A percentile compares a stretch with the other conserved stretches of the same genome.
Conservation (phyloP, 2,329 filamentous ascomycete species). For the Fusarium chaquense region DNA sequence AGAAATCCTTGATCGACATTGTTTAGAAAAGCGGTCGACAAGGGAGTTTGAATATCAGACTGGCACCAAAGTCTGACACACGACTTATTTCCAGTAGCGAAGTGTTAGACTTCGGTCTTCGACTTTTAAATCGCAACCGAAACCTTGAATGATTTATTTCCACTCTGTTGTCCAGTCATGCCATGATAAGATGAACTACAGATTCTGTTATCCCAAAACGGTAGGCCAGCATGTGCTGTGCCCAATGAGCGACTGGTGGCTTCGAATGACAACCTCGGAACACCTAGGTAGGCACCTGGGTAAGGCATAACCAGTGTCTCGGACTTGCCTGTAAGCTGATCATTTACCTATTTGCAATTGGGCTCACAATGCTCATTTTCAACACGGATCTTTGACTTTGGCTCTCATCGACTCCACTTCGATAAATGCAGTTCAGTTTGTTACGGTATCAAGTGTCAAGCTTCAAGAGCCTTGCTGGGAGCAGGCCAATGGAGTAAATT, state of each 20-base stretch:
- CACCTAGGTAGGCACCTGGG: background rate
- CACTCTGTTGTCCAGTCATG: background rate
- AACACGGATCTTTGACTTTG: background rate
- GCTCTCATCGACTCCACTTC: background rate
- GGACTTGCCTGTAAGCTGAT: background rate
- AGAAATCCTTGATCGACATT: background rate
- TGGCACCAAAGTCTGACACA: background rate
- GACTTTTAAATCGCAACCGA: too few species aligned
- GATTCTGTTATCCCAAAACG: conserved; percentile 28
- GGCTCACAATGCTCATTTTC: background rate
- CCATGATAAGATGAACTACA: conserved; percentile 4
- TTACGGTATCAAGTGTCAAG: background rate
- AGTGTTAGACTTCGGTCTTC: too few species aligned
- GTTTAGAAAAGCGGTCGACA: background rate
- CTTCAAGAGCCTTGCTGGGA: background rate
- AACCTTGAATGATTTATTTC: background rate
- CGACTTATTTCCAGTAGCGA: too few species aligned
- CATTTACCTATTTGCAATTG: background rate
- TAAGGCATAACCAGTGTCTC: background rate
- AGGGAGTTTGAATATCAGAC: background rate
- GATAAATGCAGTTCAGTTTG: background rate
- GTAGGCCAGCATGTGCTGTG: conserved; percentile 21
- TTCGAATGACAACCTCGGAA: conserved; percentile 29
- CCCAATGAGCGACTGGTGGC: conserved; percentile 34
- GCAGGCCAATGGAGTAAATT: background rate